Evolutionary conservation across 305 asterid species (phyloP).

Genomic region (Solanum hybrid): DNA sequence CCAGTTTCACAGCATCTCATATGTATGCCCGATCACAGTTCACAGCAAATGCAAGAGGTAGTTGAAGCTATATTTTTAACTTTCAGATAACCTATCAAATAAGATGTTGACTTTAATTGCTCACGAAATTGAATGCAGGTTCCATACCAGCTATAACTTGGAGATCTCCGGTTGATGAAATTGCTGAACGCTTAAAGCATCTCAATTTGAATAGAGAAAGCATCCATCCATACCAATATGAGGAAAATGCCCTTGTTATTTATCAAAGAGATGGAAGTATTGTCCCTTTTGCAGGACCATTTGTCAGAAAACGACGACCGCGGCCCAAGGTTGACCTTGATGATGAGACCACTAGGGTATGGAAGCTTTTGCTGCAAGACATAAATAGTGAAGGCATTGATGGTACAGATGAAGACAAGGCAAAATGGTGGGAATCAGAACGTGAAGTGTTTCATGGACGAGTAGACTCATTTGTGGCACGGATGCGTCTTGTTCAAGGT

Average conservation of each 20-base stretch:
- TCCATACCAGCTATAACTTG: slow-evolving; percentile 43
- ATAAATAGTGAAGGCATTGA: slow-evolving; percentile 89
- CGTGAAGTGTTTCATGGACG: slow-evolving; percentile 84
- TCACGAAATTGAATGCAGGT: slow-evolving; percentile 48
- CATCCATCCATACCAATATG: slow-evolving; percentile 25
- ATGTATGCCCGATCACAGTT: slow-evolving; percentile 20
- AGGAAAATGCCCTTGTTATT: slow-evolving; percentile 57
- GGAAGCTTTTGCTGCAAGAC: slow-evolving; percentile 87
- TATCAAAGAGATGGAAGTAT: slow-evolving; percentile 56
- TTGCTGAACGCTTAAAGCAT: slow-evolving; percentile 42
- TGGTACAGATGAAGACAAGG: slow-evolving; percentile 77
- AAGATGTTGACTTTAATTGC: slow-evolving; percentile 10
- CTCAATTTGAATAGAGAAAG: slow-evolving; percentile 47
- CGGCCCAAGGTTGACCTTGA: slow-evolving; percentile 94
- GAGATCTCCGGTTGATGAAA: slow-evolving; percentile 43
- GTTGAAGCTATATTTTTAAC: slow-evolving; percentile 8
- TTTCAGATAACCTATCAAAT: slow-evolving; percentile 8
- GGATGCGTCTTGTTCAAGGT: slow-evolving; percentile 99
- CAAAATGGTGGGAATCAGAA: slow-evolving; percentile 96
- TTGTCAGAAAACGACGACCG: slow-evolving; percentile 40
- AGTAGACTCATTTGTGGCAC: slow-evolving; percentile 87
- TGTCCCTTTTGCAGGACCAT: slow-evolving; percentile 47
- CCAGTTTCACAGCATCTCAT: slow-evolving; percentile 30
- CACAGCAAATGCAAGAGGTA: slow-evolving; percentile 27
- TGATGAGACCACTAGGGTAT: slow-evolving; percentile 87